Base-by-base conservation (phyloP, 192 early-diverging fungal species). In the Rhizoclosmatium sp. region DNA sequence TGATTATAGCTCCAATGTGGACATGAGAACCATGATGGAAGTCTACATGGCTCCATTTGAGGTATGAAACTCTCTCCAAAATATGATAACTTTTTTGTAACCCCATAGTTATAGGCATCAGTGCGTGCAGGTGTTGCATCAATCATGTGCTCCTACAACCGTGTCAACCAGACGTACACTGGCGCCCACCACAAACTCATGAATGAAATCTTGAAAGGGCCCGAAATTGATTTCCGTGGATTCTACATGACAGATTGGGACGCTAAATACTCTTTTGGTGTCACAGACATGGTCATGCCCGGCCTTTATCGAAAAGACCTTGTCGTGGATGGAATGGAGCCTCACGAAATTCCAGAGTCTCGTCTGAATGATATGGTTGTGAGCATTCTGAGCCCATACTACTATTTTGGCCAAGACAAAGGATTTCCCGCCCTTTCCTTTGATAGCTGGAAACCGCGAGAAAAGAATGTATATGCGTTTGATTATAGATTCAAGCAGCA, bases 1-100 rank as follows among this genome's bases (percentile, higher is more conserved):
- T 23, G 62, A 56, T 7, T 73, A 47, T 3, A 65, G 49, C 41
- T 69, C 77, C 10, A 71, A 83, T 68, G 79, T 92, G 45, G 90
- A 90, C 64, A 79, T 82, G 45, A 62, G 89, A 56, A 88, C 90
- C 4, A 54, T 93, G 14, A 90, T 88, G 66, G 91, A 92, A 80
- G 67, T 92, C 10, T 92, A 92, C 71, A 47, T 89, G 9, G 80
- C 71, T 49, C 89, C 91, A n/a, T 92, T 93, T 74, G 80, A 88
- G 62, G 87, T 82, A 9, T 41, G 58, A 9, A 72, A 72, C 10
- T 48, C 69, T 31, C 31, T 31, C 31, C 31, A 65, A 72, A 7
- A 12, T 64, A 21, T 9, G 62, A 14, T 1, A 0, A 16, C 0
- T 1, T 12, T 0, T 12, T 42, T 71, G n/a, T 75, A 19, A 19